These are phyloP conservation scores for Ophiostoma quercus DNA, from an alignment of 2,329 filamentous ascomycete species.

Conservation along the genomic window DNA sequence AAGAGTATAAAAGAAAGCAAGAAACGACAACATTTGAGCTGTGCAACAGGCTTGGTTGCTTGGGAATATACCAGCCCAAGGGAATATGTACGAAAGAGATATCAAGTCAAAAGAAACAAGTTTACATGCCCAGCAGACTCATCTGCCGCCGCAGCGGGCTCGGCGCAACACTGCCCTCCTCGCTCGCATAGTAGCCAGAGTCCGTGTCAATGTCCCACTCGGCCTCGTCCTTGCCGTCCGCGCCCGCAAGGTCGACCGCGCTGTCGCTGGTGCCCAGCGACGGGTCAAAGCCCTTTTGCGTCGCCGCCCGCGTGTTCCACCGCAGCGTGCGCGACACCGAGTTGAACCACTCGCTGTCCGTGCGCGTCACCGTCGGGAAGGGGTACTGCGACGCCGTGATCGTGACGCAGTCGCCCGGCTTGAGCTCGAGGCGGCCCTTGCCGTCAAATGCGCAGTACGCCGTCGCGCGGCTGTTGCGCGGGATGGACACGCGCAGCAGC, in stretches of 20 bases:
- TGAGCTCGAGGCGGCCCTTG: constrained; percentile 89
- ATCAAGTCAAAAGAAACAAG: background rate
- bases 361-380: constrained; percentile 90
- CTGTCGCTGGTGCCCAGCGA: constrained; percentile 28
- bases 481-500: constrained; percentile 82
- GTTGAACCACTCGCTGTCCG: constrained; percentile 92
- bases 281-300: constrained; percentile 80
- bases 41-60: constrained; percentile 11
- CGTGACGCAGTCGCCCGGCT: constrained; percentile 90
- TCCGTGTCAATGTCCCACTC: constrained; percentile 97
- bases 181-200: constrained; percentile 63
- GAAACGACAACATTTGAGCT: background rate
- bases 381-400: constrained; percentile 95
- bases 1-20: background rate
- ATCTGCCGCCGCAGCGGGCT: constrained; percentile 68
- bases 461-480: constrained; percentile 77
- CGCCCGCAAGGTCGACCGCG: constrained; percentile 42
- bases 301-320: constrained; percentile 91
- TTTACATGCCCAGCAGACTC: constrained; percentile 62
- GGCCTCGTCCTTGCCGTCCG: constrained; percentile 48
- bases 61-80: constrained; percentile 14
- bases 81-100: constrained; percentile 1
- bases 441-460: constrained; percentile 97
- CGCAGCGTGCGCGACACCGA: constrained; percentile 85
- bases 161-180: constrained; percentile 62